A percentile compares a stretch with the other conserved stretches of the same genome.
Evolutionary conservation across 331 rosid species (phyloP).

Genomic region (Cydonia oblonga): DNA sequence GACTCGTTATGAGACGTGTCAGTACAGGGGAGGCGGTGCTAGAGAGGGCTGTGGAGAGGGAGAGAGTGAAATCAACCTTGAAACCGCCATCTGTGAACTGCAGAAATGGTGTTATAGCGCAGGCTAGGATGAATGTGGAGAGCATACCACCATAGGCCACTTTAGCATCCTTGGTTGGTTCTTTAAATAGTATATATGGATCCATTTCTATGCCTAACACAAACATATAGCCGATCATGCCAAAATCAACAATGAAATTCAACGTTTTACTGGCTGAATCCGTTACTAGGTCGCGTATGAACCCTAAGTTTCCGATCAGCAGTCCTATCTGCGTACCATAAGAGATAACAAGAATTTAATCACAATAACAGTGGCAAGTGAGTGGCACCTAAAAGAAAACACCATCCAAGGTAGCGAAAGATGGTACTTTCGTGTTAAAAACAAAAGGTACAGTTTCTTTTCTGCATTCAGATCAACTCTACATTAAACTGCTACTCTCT

Average conservation of each 20-base stretch:
- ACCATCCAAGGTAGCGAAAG: not conserved
- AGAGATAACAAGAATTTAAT: not conserved
- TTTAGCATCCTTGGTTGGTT: constrained; percentile 38
- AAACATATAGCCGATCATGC: constrained; percentile 84
- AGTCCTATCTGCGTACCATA: constrained; percentile 51
- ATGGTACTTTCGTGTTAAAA: not conserved
- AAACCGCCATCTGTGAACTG: constrained; percentile 5
- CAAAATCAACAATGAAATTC: constrained; percentile 57
- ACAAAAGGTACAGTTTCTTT: not conserved
- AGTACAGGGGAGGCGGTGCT: constrained; percentile 79
- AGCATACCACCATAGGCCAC: constrained; percentile 53
- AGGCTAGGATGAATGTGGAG: constrained; percentile 40
- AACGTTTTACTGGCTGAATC: constrained; percentile 22
- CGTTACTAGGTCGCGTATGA: constrained; percentile 12
- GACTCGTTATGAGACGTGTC: constrained; percentile 55
- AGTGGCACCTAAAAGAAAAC: not conserved
- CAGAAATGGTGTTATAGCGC: constrained; percentile 33
- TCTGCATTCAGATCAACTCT: not conserved
- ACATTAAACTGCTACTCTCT: not conserved
- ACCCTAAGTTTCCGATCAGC: constrained; percentile 42
- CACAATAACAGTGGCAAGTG: not conserved
- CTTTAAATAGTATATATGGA: constrained; percentile 33
- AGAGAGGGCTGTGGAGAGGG: constrained; percentile 47
- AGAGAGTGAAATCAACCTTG: constrained; percentile 30
- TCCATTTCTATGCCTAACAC: constrained; percentile 86